Base-by-base conservation (phyloP, 2,329 filamentous ascomycete genomes). In the Penicillium sp. region DNA sequence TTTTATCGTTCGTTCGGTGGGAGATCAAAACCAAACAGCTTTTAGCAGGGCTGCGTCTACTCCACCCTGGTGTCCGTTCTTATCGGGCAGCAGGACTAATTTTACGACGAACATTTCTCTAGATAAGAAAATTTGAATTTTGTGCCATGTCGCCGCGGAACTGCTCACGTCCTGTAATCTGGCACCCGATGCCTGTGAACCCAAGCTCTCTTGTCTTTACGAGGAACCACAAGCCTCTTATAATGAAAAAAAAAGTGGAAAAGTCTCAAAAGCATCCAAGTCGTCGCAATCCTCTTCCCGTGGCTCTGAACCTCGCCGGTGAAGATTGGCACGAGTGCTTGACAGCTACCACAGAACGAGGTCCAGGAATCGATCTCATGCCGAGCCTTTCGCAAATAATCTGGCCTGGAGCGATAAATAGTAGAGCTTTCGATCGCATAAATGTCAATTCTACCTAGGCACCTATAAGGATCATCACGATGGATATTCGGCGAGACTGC, bases 1-100 rank as follows among this genome's bases (percentile, higher is more conserved):
- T 71, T 71, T 69, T 63, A 64, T 67, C 62, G 67, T 70, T 73
- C 70, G 69, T 72, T 73, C 70, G 66, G 73, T 76, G 74, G 74
- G 64, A 76, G 70, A 76, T 67, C 69, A 72, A 76, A 73, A 69
- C 69, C 66, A 69, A 69, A 69, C 72, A 72, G 73, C 73, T 75
- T 75, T 74, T 75, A 76, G 74, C 74, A 76, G 73, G 64, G 66
- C 73, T 72, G 73, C 74, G 74, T 76, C 73, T 74, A 74, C 73
- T 76, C 74, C 74, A 76, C 74, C 74, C 74, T 75, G 70, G 69
- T 72, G 68, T 68, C 72, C 64, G 63, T 53, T 50, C 47, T 64
- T 31, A 61, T 74, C 62, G 70, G 67, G 66, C 68, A 61, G 65
- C 66, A 73, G 74, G 73, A 75, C 73, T 75, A 69, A 70, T 69